These are phyloP conservation scores for Trametes hirsuta DNA, from an alignment of 1,284 basidiomycete genomes.

Conservation along the genomic window DNA sequence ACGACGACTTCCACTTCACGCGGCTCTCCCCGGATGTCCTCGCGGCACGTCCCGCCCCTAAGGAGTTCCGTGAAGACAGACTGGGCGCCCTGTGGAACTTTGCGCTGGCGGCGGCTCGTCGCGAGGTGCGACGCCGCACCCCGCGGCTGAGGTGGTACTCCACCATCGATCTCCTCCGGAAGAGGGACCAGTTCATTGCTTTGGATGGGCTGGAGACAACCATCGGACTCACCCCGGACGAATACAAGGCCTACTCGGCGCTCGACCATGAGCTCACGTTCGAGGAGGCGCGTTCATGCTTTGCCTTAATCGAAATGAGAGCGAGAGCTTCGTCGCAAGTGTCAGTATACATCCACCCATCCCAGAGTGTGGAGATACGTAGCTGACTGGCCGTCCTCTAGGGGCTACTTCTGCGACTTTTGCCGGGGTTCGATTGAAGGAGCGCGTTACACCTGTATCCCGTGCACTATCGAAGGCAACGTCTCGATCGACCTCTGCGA, in stretches of 20 bases:
- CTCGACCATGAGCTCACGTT: neutral
- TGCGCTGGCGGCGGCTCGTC: conserved; percentile 1
- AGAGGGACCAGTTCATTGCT: neutral
- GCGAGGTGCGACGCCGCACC: conserved; percentile 3
- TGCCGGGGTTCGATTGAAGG: neutral
- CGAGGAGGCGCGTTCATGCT: neutral
- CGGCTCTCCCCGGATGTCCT: conserved; percentile 11
- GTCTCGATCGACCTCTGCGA: conserved; percentile 2
- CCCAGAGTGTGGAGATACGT: no score
- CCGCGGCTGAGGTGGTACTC: neutral
- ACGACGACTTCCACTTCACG: conserved; percentile 11
- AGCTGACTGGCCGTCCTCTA: neutral
- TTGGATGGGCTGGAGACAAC: neutral
- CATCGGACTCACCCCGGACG: neutral
- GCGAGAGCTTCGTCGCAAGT: neutral
- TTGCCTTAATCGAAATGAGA: neutral
- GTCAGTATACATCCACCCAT: neutral
- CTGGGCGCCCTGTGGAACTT: conserved; percentile 15
- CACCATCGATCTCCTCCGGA: neutral
- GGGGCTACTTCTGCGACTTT: neutral
- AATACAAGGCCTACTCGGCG: neutral
- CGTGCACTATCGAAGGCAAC: neutral
- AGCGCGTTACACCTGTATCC: conserved; percentile 1
- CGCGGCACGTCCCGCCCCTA: conserved; percentile 7
- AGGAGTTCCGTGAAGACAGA: neutral